A percentile compares a stretch with the other conserved stretches of the same genome.
Conservation (phyloP, 352 stramenopile species). For the Phytophthora citricola region DNA sequence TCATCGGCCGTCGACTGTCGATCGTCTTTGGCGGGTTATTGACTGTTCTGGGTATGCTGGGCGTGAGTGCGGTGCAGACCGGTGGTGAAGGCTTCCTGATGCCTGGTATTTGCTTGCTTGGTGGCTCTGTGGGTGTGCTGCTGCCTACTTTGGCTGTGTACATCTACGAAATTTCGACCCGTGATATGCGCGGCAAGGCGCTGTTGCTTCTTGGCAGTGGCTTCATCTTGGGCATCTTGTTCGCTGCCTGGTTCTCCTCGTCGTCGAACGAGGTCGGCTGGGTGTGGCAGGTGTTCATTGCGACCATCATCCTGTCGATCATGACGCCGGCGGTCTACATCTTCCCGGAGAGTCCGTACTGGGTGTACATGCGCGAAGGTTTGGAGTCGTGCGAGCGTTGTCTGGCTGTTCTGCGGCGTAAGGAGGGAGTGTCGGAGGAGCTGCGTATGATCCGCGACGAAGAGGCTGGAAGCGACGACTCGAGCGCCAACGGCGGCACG, state of each 20-base stretch:
- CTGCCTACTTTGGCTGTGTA: constrained; percentile 81
- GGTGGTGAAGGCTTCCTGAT: constrained; percentile 63
- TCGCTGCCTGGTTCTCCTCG: constrained; percentile 71
- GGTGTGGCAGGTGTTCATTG: constrained; percentile 88
- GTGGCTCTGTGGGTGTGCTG: constrained; percentile 63
- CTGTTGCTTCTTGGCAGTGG: constrained; percentile 76
- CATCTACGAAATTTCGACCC: constrained; percentile 88
- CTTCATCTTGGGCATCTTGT: constrained; percentile 71
- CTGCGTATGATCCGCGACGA: constrained; percentile 83
- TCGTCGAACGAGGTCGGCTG: constrained; percentile 79
- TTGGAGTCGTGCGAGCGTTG: constrained; percentile 78
- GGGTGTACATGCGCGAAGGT: constrained; percentile 82
- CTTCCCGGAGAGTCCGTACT: constrained; percentile 88
- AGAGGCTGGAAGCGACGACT: constrained; percentile 50
- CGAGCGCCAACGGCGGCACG: constrained; percentile 34
- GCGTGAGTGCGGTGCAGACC: constrained; percentile 64
- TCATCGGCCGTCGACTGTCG: constrained; percentile 77
- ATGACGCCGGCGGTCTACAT: constrained; percentile 86
- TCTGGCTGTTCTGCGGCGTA: constrained; percentile 75
- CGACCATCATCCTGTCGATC: constrained; percentile 77
- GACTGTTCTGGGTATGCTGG: constrained; percentile 74
- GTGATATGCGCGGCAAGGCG: constrained; percentile 84
- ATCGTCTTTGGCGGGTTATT: constrained; percentile 78
- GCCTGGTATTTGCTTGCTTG: constrained; percentile 70
- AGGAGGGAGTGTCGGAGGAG: constrained; percentile 77